These are phyloP conservation scores for Ogataea nakhonphanomensis DNA, from an alignment of 805 yeast species.

Conservation along the genomic window DNA sequence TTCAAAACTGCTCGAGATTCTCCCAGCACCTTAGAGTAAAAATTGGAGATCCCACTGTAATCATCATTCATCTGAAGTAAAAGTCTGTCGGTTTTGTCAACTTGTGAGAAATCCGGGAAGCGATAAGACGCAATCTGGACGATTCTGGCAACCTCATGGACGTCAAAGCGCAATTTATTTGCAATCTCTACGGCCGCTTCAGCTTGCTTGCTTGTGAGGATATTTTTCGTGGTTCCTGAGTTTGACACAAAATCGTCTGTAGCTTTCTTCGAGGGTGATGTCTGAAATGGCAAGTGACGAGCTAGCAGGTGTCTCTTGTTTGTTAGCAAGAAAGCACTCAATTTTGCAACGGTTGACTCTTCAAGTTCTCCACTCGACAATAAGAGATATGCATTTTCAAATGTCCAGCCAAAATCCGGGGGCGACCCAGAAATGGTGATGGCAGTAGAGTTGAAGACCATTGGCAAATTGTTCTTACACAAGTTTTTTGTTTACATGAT, in stretches of 20 bases:
- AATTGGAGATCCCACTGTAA: slow-evolving; percentile 34
- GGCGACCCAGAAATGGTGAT: not conserved
- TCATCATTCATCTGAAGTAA: slow-evolving; percentile 30
- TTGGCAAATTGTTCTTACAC: not conserved
- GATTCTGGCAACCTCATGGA: slow-evolving; percentile 47
- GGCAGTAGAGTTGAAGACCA: slow-evolving; percentile 2
- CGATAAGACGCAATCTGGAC: slow-evolving; percentile 38
- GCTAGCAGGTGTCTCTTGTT: slow-evolving; percentile 17
- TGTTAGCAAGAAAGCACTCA: slow-evolving; percentile 12
- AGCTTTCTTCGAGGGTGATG: not conserved
- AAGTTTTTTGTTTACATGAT: slow-evolving; percentile 7
- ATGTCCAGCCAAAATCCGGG: slow-evolving; percentile 6
- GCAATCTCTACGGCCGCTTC: slow-evolving; percentile 41
- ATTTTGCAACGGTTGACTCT: slow-evolving; percentile 2
- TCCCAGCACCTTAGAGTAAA: slow-evolving; percentile 39
- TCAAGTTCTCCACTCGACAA: slow-evolving; percentile 14
- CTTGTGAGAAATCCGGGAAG: slow-evolving; percentile 33
- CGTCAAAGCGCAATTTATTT: slow-evolving; percentile 37
- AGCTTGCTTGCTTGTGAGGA: slow-evolving; percentile 30
- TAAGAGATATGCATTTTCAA: slow-evolving; percentile 1
- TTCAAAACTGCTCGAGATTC: slow-evolving; percentile 52
- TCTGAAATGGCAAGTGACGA: slow-evolving; percentile 15
- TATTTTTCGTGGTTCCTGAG: slow-evolving; percentile 11
- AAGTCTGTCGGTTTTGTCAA: slow-evolving; percentile 20
- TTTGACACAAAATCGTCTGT: slow-evolving; percentile 13